Base-by-base conservation (phyloP, 768 basidiomycete genomes). In the Boletellus ananiceps region DNA sequence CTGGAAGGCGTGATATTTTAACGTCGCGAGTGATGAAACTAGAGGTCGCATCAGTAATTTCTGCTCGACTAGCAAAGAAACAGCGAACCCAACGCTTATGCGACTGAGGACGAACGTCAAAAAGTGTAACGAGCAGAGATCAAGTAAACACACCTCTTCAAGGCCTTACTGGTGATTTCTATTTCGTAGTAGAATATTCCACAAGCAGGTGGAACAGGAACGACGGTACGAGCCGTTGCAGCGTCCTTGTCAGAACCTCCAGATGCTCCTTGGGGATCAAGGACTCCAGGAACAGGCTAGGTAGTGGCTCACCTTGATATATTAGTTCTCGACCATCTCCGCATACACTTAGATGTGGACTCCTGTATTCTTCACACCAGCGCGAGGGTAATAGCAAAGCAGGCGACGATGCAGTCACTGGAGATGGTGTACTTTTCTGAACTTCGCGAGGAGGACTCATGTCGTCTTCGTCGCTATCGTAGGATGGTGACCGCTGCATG, bases 161-260 rank as follows among this genome's bases (percentile, higher is more conserved):
- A 74, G 63, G 86, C 81, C 27, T 88, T 88, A 63, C 86, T 82
- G 6, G 86, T 64, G 40, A 98, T 81, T 58, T 88, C 82, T 5
- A 93, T 82, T 71, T 99, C 95, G 63, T 86, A 99, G 67, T 98
- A 99, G 63, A 91, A 95, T 47, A 98, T 83, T 19, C 94, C 96
- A 58, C 88, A 88, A 11, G 86, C 83, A 0, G 84, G 75, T 2
- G 94, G 94, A 41, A 95, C 86, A 1, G 86, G 80, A 55, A 81
- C 71, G 38, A 79, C 79, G 0, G 94, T 83, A 44, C 92, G 80
- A 4, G 88, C 87, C 36, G 93, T 77, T 11, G 90, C 89, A 0
- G 92, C 91, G 47, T 95, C 93, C 50, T 82, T 82, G 48, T 93
- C 90, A 12, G 80, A 81, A 44, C 69, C 76, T 50, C 73, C 74